These are phyloP conservation scores for Tricladium varicosporioides DNA, from an alignment of 2,329 filamentous ascomycete species.

Conservation along the genomic window DNA sequence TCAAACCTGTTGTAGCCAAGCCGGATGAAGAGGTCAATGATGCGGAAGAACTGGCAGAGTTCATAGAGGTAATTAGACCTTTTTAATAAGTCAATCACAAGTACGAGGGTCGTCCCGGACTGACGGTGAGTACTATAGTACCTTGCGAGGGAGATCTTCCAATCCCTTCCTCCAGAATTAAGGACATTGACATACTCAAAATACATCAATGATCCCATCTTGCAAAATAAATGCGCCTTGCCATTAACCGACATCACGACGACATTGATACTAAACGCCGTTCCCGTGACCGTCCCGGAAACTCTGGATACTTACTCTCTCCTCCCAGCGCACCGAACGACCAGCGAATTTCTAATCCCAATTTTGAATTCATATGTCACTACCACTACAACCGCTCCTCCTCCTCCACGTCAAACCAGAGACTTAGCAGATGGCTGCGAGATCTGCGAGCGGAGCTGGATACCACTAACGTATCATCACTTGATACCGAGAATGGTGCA, in stretches of 20 bases:
- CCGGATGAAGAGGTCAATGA: constrained; percentile 20
- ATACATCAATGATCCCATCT: constrained; percentile 46
- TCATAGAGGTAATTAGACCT: constrained; percentile 46
- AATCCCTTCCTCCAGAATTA: constrained; percentile 58
- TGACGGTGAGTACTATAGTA: constrained; percentile 48
- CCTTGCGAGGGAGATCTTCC: constrained; percentile 68
- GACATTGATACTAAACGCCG: constrained; percentile 47
- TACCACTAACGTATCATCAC: constrained; percentile 80
- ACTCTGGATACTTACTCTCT: constrained; percentile 63
- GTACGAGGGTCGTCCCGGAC: neutral
- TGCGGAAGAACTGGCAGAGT: constrained; percentile 70
- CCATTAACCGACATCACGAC: constrained; percentile 46
- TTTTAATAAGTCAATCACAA: neutral
- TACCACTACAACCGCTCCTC: constrained; percentile 58
- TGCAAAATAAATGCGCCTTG: constrained; percentile 55
- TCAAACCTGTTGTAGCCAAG: constrained; percentile 16
- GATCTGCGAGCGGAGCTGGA: constrained; percentile 72
- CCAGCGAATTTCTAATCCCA: constrained; percentile 56
- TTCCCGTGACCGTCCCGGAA: constrained; percentile 58
- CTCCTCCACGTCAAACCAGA: constrained; percentile 58
- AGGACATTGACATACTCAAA: constrained; percentile 59
- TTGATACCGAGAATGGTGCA: constrained; percentile 79
- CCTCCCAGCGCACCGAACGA: constrained; percentile 43
- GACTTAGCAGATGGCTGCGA: constrained; percentile 61
- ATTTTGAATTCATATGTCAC: constrained; percentile 62